phyloP scores from a whole-genome alignment of 2,329 filamentous ascomycete genomes.

The Colletotrichum falcatum region DNA sequence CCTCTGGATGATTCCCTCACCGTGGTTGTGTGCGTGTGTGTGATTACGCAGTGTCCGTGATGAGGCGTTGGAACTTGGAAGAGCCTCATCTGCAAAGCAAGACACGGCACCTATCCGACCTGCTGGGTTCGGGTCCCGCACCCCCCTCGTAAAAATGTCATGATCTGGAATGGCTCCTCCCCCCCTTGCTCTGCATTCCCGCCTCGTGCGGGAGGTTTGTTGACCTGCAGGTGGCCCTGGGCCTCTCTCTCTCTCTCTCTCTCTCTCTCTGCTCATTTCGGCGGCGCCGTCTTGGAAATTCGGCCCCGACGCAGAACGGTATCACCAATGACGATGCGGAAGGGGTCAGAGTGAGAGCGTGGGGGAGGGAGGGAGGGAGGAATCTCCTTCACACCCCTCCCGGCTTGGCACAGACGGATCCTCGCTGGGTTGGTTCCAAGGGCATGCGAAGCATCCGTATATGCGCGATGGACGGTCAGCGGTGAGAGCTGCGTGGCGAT shows the following conservation, averaged over 20 bases:
- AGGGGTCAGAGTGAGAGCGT: not conserved
- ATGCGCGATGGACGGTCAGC: not conserved
- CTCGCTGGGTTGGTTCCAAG: not conserved
- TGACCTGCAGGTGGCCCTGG: too few species aligned
- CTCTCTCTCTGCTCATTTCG: slow-evolving; percentile 29
- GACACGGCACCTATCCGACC: too few species aligned
- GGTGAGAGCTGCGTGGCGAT: too few species aligned
- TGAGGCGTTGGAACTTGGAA: not conserved
- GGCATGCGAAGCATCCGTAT: too few species aligned
- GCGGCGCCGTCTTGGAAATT: slow-evolving; percentile 20
- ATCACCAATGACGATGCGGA: not conserved
- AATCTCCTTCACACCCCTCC: not conserved
- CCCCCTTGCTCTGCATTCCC: too few species aligned
- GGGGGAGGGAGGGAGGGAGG: not conserved
- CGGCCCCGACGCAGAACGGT: slow-evolving; percentile 2
- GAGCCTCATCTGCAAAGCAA: slow-evolving; percentile 17
- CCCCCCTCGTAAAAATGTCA: too few species aligned
- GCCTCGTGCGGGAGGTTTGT: too few species aligned
- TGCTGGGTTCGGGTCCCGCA: too few species aligned
- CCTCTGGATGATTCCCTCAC: not conserved
- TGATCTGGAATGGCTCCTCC: too few species aligned
- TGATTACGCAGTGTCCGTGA: not conserved
- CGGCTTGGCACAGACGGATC: not conserved
- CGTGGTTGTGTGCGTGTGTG: not conserved
- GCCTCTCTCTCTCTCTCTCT: too few species aligned